Evolutionary conservation across 306 rosid genomes (phyloP).

Genomic region (Dryas alaskensis): DNA sequence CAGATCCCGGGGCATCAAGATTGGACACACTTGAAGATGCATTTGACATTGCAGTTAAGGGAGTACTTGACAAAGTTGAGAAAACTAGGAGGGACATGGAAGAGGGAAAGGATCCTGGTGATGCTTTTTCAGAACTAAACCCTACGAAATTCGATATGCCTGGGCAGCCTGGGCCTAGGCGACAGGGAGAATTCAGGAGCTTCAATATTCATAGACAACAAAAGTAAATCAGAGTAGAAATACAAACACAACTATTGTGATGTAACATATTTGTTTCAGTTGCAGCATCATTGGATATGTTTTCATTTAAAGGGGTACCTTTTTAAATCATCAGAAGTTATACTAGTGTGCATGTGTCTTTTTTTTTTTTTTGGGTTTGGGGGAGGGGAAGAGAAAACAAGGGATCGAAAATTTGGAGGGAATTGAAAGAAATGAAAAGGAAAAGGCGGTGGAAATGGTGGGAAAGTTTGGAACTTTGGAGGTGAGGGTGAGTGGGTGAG

Average conservation of each 20-base stretch:
- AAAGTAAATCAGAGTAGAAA: neutral
- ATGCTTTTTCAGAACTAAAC: neutral
- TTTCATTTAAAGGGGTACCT: no score
- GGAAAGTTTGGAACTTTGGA: slow-evolving; percentile 5
- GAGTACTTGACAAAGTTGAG: slow-evolving; percentile 43
- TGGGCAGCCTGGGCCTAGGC: neutral
- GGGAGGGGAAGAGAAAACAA: slow-evolving; percentile 10
- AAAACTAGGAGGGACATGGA: slow-evolving; percentile 20
- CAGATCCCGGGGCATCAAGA: slow-evolving; percentile 36
- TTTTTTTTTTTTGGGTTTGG: neutral
- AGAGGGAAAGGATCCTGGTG: slow-evolving; percentile 11
- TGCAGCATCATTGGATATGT: no score
- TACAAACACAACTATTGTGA: no score
- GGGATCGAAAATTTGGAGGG: slow-evolving; percentile 36
- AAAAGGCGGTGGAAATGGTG: slow-evolving; percentile 15
- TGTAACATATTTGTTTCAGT: no score
- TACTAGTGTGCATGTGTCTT: no score
- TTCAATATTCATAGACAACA: neutral
- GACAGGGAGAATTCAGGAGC: neutral
- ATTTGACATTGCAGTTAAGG: slow-evolving; percentile 51
- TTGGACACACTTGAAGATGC: slow-evolving; percentile 45
- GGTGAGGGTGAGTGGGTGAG: slow-evolving; percentile 9
- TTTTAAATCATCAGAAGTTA: no score
- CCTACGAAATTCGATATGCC: neutral
- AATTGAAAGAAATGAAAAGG: slow-evolving; percentile 9